Base-by-base conservation (phyloP, 192 early-diverging fungal species). In the Diversispora eburnea region DNA sequence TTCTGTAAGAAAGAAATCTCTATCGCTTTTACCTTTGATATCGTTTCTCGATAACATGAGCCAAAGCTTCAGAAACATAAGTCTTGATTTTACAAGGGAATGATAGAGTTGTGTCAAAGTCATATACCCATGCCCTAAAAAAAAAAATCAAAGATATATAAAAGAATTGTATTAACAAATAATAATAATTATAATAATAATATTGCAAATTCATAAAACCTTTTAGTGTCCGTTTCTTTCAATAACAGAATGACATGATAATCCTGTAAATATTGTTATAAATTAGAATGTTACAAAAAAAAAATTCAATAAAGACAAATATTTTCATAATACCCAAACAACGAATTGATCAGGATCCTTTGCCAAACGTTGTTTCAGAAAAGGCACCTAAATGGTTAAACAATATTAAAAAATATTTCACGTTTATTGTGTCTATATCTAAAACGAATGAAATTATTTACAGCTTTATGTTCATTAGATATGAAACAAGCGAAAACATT, bases 231-330 rank as follows among this genome's bases (percentile, higher is more conserved):
- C 10, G 17, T 42, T 57, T 45, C 68, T 39, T 54, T 70, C 8
- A 52, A 46, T 46, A 72, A 13, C 9, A 72, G 43, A 39, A 72
- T 72, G 43, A 72, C 70, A 72, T 72, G 70, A 61, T 72, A 72
- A 47, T 72, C 70, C 70, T 72, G 61, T 41, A 25, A 4, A 49
- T 33, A 19, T 33, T 9, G 45, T 49, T 46, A 15, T 8, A 33
- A 52, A 22, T 20, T 20, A 6, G 20, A 67, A 20, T 22, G 12
- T 33, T 41, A 15, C 9, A n/a, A 5, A 3, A 17, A 17, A 52
- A 52, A 48, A 20, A 33, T 43, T 41, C 0, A 49, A 13, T 9
- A 54, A 54, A 54, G 12, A 9, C n/a, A 54, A 33, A 33, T 33
- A 33, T 33, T 2, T 33, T 33, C 25, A 33, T 33, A 9, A 10